Evolutionary conservation across 345 rosid species (phyloP).

Genomic region (Dimocarpus longan): DNA sequence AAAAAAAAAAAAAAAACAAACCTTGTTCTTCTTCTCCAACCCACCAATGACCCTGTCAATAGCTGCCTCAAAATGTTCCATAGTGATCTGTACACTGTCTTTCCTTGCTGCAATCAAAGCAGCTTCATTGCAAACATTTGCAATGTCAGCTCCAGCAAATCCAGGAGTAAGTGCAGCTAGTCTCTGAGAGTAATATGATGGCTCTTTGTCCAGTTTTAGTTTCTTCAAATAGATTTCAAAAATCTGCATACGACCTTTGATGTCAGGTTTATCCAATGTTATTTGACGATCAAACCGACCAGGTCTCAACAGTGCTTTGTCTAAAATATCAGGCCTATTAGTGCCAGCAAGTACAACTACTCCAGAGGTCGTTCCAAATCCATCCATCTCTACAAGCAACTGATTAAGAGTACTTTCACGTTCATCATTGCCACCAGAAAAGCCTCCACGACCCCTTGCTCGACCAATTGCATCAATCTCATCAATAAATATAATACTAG

Average conservation of each 20-base stretch:
- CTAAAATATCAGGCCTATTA: slow-evolving; percentile 53
- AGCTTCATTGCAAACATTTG: slow-evolving; percentile 63
- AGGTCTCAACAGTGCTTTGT: slow-evolving; percentile 56
- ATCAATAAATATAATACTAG: slow-evolving; percentile 55
- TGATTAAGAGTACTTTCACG: slow-evolving; percentile 62
- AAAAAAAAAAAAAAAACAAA: not conserved
- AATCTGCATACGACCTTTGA: slow-evolving; percentile 53
- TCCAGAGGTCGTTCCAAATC: slow-evolving; percentile 59
- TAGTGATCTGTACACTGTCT: slow-evolving; percentile 42
- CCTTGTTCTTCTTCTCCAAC: slow-evolving; percentile 61
- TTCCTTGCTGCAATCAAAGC: slow-evolving; percentile 58
- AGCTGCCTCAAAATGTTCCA: slow-evolving; percentile 59
- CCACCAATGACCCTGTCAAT: slow-evolving; percentile 60
- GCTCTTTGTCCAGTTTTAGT: slow-evolving; percentile 51
- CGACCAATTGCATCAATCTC: slow-evolving; percentile 59
- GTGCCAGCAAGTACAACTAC: slow-evolving; percentile 61
- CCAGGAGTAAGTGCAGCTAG: slow-evolving; percentile 62
- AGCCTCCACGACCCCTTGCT: slow-evolving; percentile 58
- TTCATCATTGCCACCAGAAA: slow-evolving; percentile 53
- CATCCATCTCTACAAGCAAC: slow-evolving; percentile 66
- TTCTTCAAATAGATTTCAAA: slow-evolving; percentile 54
- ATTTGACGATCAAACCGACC: slow-evolving; percentile 58
- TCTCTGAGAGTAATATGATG: slow-evolving; percentile 47
- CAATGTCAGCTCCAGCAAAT: slow-evolving; percentile 60
- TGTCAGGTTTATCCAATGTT: slow-evolving; percentile 52